phyloP scores from a whole-genome alignment of 2,329 filamentous ascomycete species.

The Rosellinia necatrix region DNA sequence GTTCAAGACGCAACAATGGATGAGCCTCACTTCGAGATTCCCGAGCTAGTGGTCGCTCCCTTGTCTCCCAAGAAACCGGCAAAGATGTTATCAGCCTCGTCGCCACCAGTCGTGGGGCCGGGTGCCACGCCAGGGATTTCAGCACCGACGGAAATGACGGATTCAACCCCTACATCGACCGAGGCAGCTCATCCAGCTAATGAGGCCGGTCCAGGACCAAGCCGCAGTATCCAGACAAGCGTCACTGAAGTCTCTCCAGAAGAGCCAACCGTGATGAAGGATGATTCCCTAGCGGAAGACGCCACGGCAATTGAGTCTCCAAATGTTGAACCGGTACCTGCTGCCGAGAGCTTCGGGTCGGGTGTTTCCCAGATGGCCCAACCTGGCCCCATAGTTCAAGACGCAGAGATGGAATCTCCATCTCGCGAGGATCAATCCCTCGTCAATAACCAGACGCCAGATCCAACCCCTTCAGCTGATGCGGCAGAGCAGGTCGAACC shows the following conservation, averaged over 20 bases:
- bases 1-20: constrained; percentile 63
- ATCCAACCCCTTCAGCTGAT: constrained; percentile 9
- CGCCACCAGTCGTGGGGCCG: constrained; percentile 18
- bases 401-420: background rate
- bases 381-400: background rate
- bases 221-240: constrained; percentile 2
- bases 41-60: constrained; percentile 60
- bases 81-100: constrained; percentile 31
- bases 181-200: background rate
- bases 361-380: constrained; percentile 2
- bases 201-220: background rate
- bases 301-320: background rate
- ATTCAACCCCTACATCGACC: background rate
- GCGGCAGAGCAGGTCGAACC: constrained; percentile 51
- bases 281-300: background rate
- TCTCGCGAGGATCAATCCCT: background rate
- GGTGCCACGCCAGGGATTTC: background rate
- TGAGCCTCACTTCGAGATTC: constrained; percentile 57
- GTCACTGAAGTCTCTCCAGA: constrained; percentile 13
- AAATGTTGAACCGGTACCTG: background rate
- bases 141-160: background rate
- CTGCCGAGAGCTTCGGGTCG: background rate
- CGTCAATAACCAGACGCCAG: constrained; percentile 4
- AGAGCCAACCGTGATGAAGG: background rate
- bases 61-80: constrained; percentile 57